These are phyloP conservation scores for Ascochyta clinopodiicola DNA, from an alignment of 2,329 filamentous ascomycete genomes.

Conservation along the genomic window DNA sequence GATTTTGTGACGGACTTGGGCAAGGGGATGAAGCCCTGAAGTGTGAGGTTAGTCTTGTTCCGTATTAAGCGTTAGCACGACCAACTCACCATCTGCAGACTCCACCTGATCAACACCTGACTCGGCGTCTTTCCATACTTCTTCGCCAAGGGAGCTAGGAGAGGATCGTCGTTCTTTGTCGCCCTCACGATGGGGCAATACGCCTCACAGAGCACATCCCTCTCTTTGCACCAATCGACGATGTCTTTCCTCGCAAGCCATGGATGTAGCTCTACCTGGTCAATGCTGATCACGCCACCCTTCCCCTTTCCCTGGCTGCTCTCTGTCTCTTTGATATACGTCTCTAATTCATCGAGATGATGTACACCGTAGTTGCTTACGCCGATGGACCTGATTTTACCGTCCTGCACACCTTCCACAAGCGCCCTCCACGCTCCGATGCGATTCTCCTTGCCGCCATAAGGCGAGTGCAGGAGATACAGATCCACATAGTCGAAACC, in stretches of 20 bases:
- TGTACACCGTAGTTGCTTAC: constrained; percentile 64
- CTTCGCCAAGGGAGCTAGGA: constrained; percentile 58
- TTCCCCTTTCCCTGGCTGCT: constrained; percentile 68
- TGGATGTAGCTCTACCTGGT: constrained; percentile 84
- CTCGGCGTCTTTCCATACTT: constrained; percentile 65
- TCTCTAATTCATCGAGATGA: constrained; percentile 61
- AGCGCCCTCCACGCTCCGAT: constrained; percentile 62
- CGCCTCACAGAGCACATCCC: constrained; percentile 56
- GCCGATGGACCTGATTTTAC: constrained; percentile 61
- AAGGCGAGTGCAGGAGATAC: constrained; percentile 62
- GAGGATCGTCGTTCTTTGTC: constrained; percentile 59
- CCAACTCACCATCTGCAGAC: constrained; percentile 48
- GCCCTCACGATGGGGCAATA: constrained; percentile 55
- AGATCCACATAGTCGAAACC: constrained; percentile 73
- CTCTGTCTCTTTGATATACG: constrained; percentile 66
- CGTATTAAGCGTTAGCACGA: too few species aligned
- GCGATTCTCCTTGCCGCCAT: constrained; percentile 57
- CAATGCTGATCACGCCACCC: constrained; percentile 77
- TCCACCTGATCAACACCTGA: constrained; percentile 68
- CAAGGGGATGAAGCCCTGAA: constrained; percentile 65
- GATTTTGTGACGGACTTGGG: constrained; percentile 67
- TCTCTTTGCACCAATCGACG: constrained; percentile 73
- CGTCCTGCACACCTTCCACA: constrained; percentile 59
- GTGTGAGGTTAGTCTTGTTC: neutral
- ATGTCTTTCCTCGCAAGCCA: constrained; percentile 85